Conservation (phyloP, 2,329 filamentous ascomycete species). For the Chaetomium strumarium region DNA sequence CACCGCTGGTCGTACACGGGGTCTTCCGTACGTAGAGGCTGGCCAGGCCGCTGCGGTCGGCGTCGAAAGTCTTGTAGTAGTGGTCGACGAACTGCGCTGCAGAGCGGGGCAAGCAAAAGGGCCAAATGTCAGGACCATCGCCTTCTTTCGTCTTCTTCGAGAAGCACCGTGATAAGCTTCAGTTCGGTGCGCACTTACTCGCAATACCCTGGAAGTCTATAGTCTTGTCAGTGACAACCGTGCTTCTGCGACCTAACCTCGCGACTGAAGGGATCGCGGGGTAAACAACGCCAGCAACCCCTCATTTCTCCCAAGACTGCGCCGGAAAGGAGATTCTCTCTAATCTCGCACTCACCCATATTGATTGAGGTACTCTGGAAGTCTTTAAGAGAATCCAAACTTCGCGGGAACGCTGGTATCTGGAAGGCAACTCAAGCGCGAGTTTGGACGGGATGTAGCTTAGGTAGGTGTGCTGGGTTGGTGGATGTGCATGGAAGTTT, state of each 20-base stretch:
- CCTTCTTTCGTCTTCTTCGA: background rate
- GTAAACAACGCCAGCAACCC: conserved; percentile 13
- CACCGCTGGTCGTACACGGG: background rate
- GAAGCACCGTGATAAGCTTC: background rate
- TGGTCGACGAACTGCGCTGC: conserved; percentile 80
- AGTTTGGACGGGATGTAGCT: background rate
- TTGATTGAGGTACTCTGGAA: conserved; percentile 6
- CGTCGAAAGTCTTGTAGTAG: conserved; percentile 88
- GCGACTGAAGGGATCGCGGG: conserved; percentile 14
- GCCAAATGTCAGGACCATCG: conserved; percentile 6
- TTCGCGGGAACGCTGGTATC: background rate
- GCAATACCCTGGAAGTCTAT: conserved; percentile 42
- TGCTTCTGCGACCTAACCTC: background rate
- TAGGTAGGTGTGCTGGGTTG: background rate
- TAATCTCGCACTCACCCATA: conserved; percentile 19
- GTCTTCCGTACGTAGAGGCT: conserved; percentile 71
- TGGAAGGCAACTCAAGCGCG: background rate
- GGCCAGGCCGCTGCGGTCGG: conserved; percentile 57
- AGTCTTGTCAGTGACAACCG: conserved; percentile 6
- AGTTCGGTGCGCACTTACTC: conserved; percentile 33
- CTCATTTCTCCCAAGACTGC: background rate
- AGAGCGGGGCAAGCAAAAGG: background rate
- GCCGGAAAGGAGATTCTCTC: background rate
- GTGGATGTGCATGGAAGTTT: conserved; percentile 13
- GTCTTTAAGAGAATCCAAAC: background rate